Base-by-base conservation (phyloP, 2,329 filamentous ascomycete genomes). In the Triangularia verruculosa region DNA sequence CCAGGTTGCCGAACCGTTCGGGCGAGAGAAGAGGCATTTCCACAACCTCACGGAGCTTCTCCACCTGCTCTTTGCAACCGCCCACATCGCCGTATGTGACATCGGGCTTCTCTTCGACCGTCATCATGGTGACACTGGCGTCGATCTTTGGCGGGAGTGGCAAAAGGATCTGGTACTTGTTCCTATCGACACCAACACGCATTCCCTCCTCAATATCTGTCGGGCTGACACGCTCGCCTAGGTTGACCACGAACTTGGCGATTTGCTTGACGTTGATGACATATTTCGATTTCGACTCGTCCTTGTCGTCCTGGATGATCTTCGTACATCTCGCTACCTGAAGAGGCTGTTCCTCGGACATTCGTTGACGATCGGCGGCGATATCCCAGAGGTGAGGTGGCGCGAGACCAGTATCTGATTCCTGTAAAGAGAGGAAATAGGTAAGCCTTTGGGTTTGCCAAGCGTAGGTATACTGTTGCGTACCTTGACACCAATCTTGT, bases 191-290 rank as follows among this genome's bases (percentile, higher is more conserved):
- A 78, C 93, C 95, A 66, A 99, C 95, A 70, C 95, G 89, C 95
- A 99, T 99, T 69, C 95, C 95, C 78, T 99, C 95, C 76, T 99
- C 95, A 73, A 99, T 99, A 87, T 99, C 95, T 70, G 95, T 98
- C 57, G 95, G 95, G 74, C 91, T 96, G 71, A 99, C 95, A 68
- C 95, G 90, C 76, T 99, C 95, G 72, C 95, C 95, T 59, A 99
- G 87, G 78, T 97, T 95, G 69, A 99, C 95, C 58, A 99, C 95
- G 73, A 99, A 99, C 81, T 99, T 99, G 74, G 95, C 95, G 73
- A 99, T 99, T 79, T 99, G 95, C 84, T 99, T 99, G 72, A 99
- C 94, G 79, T 99, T 99, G 85, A 99, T 99, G 73, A 99, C 93
- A 82, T 99, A 99, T 88, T 98, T 99, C 87, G 91, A 96, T 86